Conservation (phyloP, 2,329 filamentous ascomycete species). For the Malbranchea zuffiana region DNA sequence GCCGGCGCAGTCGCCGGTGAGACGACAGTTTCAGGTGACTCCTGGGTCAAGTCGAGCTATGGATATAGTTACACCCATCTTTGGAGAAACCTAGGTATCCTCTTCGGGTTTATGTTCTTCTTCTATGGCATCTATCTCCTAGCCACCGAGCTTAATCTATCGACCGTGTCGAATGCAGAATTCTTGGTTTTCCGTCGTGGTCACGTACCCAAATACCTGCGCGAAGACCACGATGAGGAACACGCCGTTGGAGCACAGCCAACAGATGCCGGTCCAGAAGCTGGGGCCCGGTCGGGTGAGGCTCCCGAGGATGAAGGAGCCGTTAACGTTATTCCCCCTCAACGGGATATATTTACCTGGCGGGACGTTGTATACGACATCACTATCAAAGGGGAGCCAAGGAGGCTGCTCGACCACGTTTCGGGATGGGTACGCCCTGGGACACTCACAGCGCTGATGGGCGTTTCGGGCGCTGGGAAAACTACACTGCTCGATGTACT, state of each 20-base stretch:
- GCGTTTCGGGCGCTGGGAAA: conserved; percentile 53
- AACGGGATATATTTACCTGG: conserved; percentile 41
- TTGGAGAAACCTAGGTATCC: conserved; percentile 60
- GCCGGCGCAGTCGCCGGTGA: conserved; percentile 47
- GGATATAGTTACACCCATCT: conserved; percentile 47
- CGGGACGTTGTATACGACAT: conserved; percentile 46
- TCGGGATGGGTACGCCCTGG: conserved; percentile 47
- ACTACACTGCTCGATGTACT: conserved; percentile 50
- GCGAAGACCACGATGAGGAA: conserved; percentile 10
- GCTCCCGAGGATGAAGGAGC: conserved; percentile 12
- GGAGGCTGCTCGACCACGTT: conserved; percentile 45
- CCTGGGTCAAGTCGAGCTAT: conserved; percentile 48
- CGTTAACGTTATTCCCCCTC: conserved; percentile 21
- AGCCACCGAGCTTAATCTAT: conserved; percentile 54
- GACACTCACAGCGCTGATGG: conserved; percentile 48
- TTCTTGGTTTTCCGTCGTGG: conserved; percentile 56
- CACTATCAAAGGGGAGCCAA: conserved; percentile 39
- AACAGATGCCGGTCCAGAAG: conserved; percentile 4
- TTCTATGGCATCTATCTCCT: conserved; percentile 55
- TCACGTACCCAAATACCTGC: conserved; percentile 33
- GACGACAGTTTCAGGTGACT: conserved; percentile 48
- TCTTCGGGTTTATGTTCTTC: conserved; percentile 52
- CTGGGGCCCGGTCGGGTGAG: conserved; percentile 9
- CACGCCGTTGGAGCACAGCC: conserved; percentile 1
- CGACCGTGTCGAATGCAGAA: conserved; percentile 53